Evolutionary conservation across 2,329 filamentous ascomycete genomes (phyloP).

Genomic region (Beauveria bassiana): DNA sequence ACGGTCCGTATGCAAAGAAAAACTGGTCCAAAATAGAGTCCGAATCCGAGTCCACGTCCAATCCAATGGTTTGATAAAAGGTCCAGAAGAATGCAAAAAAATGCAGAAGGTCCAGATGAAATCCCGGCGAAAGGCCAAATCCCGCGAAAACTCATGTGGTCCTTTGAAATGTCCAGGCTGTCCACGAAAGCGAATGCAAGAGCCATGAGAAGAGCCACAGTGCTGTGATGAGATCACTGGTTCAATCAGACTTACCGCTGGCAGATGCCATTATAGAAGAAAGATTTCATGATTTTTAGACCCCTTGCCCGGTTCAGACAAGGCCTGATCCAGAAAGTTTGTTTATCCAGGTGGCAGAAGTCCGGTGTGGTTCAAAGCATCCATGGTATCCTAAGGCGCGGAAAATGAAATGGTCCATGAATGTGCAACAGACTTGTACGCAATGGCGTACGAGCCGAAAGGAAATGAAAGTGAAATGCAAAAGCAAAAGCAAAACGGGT

Average conservation of each 20-base stretch:
- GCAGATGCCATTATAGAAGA: constrained; percentile 17
- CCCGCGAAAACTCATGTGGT: neutral
- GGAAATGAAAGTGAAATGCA: constrained; percentile 14
- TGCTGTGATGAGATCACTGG: neutral
- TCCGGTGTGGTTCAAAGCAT: constrained; percentile 10
- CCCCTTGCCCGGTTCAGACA: constrained; percentile 26
- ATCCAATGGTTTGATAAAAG: neutral
- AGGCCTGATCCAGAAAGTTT: constrained; percentile 17
- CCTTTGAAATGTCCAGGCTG: neutral
- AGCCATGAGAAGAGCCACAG: neutral
- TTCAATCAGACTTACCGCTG: constrained; percentile 25
- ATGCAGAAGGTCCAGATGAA: neutral
- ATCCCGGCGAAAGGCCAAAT: neutral
- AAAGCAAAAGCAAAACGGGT: constrained; percentile 18
- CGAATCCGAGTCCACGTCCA: constrained; percentile 3
- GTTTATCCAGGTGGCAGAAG: constrained; percentile 7
- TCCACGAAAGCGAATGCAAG: neutral
- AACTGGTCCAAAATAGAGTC: neutral
- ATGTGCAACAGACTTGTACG: constrained; percentile 8
- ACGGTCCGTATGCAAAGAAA: neutral
- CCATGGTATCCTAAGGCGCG: neutral
- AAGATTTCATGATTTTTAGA: constrained; percentile 19
- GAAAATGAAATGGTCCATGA: constrained; percentile 9
- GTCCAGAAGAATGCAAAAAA: neutral
- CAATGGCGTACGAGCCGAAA: neutral